Base-by-base conservation (phyloP, 345 rosid genomes). In the Ceriops zippeliana region DNA sequence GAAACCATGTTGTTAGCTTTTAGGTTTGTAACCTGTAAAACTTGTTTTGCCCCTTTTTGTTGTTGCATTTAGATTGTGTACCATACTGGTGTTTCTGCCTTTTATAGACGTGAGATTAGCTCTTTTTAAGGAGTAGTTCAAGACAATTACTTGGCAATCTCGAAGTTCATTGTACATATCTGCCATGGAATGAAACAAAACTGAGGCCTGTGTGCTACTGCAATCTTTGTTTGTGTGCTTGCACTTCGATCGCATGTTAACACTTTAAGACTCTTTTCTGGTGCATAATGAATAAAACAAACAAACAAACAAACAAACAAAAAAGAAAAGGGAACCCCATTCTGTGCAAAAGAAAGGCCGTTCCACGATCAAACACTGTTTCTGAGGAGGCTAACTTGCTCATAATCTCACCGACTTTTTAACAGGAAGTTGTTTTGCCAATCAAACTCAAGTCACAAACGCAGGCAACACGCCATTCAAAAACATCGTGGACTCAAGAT, bases 11-110 rank as follows among this genome's bases (percentile, higher is more conserved):
- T 22, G 58, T 54, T 31, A 51, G 10, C 19, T 26, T 28, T 28
- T 35, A 47, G 62, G 53, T 54, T 66, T 28, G 20, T 56, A 34
- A 66, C 30, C 42, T 74, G 81, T 66, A 82, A 52, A 69, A 63
- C 69, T 59, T 24, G 35, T 52, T 51, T 42, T 69, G 2, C 22
- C 9, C 28, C 28, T 22, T 58, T 54, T 75, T 67, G 62, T 20
- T 30, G 15, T 35, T 7, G 47, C 53, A 7, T 34, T 61, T 67
- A 54, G 60, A 67, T 64, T 26, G 11, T 27, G n/a, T 5, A 28
- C 27, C 35, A 1, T 53, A 27, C 42, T 38, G 31, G 37, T 70
- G 42, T 30, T 63, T 63, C 21, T 63, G 20, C 31, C n/a, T 57
- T n/a, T 56, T 37, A 37, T 38, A 56, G 54, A 31, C 24, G 30